Evolutionary conservation across 2,329 filamentous ascomycete genomes (phyloP).

Genomic region (Fusarium sp.): DNA sequence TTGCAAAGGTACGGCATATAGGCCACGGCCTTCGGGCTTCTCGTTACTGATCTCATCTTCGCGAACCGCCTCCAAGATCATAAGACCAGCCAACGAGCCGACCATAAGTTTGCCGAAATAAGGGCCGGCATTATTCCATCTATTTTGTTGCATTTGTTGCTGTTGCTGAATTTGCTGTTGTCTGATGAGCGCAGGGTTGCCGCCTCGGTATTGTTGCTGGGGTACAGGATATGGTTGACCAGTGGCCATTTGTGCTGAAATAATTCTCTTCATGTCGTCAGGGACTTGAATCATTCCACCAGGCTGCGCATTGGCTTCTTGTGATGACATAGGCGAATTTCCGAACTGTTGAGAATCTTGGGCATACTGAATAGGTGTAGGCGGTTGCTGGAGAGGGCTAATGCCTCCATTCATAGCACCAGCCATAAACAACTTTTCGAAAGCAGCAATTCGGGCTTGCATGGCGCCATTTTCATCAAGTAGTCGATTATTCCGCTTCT

Average conservation of each 20-base stretch:
- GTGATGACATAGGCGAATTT: constrained; percentile 57
- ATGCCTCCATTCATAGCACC: constrained; percentile 75
- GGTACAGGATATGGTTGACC: constrained; percentile 65
- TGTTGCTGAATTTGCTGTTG: constrained; percentile 68
- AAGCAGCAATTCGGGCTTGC: constrained; percentile 79
- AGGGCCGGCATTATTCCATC: constrained; percentile 65
- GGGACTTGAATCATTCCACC: constrained; percentile 74
- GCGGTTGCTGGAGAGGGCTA: constrained; percentile 64
- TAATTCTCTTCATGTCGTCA: constrained; percentile 72
- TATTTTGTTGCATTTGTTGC: constrained; percentile 60
- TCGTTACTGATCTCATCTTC: constrained; percentile 74
- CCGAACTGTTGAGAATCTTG: constrained; percentile 59
- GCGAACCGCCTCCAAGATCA: constrained; percentile 85
- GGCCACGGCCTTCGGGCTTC: constrained; percentile 71
- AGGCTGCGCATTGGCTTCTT: constrained; percentile 54
- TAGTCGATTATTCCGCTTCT: constrained; percentile 87
- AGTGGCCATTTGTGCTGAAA: constrained; percentile 66
- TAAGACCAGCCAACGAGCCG: constrained; percentile 88
- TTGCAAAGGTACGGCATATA: constrained; percentile 72
- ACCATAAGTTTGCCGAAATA: constrained; percentile 87
- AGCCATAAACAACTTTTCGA: constrained; percentile 82
- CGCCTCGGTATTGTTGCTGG: constrained; percentile 59
- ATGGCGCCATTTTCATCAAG: constrained; percentile 83
- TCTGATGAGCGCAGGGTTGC: constrained; percentile 59
- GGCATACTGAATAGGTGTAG: constrained; percentile 63